Conservation (phyloP, 352 stramenopile species). For the Pythium periplocum region DNA sequence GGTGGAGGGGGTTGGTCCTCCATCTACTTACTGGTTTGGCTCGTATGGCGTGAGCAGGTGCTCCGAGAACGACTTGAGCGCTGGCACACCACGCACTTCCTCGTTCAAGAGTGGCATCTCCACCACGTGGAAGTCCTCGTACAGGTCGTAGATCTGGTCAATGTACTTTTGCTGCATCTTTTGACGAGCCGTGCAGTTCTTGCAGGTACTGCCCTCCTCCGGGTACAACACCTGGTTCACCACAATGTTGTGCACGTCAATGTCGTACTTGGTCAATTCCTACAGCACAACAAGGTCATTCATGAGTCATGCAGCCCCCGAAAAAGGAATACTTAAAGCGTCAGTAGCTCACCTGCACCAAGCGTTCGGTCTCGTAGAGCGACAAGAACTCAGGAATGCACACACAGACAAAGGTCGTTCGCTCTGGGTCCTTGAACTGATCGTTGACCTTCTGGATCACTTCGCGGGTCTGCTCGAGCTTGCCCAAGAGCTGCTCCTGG, state of each 20-base stretch:
- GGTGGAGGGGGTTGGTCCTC: background rate
- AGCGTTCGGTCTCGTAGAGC: constrained; percentile 99
- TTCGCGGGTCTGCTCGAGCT: constrained; percentile 93
- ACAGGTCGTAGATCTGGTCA: constrained; percentile 99
- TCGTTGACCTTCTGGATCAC: constrained; percentile 99
- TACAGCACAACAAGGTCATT: constrained; percentile 1
- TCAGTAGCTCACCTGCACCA: constrained; percentile 76
- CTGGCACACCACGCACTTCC: constrained; percentile 95
- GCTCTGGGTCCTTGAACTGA: constrained; percentile 97
- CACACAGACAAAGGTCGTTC: constrained; percentile 99
- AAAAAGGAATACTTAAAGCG: too few species aligned
- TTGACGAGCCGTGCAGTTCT: constrained; percentile 95
- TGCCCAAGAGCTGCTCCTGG: constrained; percentile 94
- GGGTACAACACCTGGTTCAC: constrained; percentile 99
- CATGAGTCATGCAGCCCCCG: too few species aligned
- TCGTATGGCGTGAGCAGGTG: constrained; percentile 94
- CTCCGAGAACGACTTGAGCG: constrained; percentile 92
- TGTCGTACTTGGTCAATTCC: constrained; percentile 99
- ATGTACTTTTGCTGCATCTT: constrained; percentile 99
- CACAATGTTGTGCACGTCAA: constrained; percentile 99
- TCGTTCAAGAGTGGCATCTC: constrained; percentile 98
- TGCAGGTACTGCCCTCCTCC: constrained; percentile 64
- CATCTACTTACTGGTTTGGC: constrained; percentile 35
- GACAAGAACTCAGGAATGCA: constrained; percentile 99
- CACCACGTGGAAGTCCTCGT: constrained; percentile 99